Base-by-base conservation (phyloP, 176 grass and related monocot species). In the Bonia amplexicaulis region DNA sequence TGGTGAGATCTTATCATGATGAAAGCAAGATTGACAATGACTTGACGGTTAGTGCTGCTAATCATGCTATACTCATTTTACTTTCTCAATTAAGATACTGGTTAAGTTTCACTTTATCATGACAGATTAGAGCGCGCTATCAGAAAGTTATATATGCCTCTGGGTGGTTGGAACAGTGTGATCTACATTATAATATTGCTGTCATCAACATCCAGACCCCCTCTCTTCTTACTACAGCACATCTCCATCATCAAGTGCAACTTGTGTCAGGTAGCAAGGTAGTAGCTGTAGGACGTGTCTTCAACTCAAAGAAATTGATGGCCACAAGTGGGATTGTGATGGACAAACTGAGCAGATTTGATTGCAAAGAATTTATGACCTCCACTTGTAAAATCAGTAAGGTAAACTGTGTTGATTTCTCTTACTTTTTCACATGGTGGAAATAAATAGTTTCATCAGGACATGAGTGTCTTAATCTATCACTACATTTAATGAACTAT, bases 1-100 rank as follows among this genome's bases (percentile, higher is more conserved):
- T 87, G 13, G 70, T 52, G 75, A 13, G 0, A n/a, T 12, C 22
- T 44, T 81, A 81, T 26, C 57, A 57, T 2, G 0, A 45, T 5
- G 33, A 66, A 20, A 75, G 85, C 74, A 74, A 87, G 31, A 60
- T 4, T 35, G 48, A 87, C 57, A 60, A 73, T 81, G n/a, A 68
- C 17, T 45, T 87, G 20, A 68, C 40, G 70, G 85, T 81, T 66
- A 16, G 57, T 64, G 44, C 69, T 87, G 23, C 58, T 25, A 74
- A 74, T 46, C 25, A 10, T 16, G n/a, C 1, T 55, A 10, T 54
- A 49, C 68, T 17, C 16, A 85, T 31, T 65, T 44, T 55, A 10
- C 46, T 76, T 76, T 66, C 10, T 29, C 13, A 73, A 53, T 63
- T 44, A 80, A 40, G 15, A 6, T 35, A 35, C 12, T 68, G 2